A percentile compares a stretch with the other conserved stretches of the same genome.
Conservation (phyloP, 2,329 filamentous ascomycete species). For the Pseudocercospora eumusae region DNA sequence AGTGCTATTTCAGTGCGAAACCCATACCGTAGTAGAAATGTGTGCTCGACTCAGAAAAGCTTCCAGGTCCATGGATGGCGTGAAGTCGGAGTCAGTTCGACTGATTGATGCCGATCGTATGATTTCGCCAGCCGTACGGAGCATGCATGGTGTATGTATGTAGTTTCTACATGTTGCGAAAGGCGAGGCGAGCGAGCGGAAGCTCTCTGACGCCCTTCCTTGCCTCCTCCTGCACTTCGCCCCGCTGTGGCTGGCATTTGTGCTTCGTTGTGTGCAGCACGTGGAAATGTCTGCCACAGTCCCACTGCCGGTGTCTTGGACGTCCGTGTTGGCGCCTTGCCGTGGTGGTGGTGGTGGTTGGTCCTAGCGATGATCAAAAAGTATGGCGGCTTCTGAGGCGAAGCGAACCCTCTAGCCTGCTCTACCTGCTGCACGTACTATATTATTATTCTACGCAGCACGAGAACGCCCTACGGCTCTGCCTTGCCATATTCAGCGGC, state of each 20-base stretch:
- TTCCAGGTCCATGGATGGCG: constrained; percentile 8
- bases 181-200: constrained; percentile 19
- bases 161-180: not conserved
- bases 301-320: constrained; percentile 20
- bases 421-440: not conserved
- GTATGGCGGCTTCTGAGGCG: not conserved
- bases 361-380: constrained; percentile 22
- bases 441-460: too few species aligned
- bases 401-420: not conserved
- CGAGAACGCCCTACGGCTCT: not conserved
- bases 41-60: not conserved
- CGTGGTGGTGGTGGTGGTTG: not conserved
- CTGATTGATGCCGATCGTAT: constrained; percentile 8
- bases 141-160: too few species aligned
- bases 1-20: not conserved
- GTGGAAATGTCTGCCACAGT: constrained; percentile 12
- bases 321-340: not conserved
- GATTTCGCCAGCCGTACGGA: constrained; percentile 10
- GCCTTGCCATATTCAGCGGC: constrained; percentile 5
- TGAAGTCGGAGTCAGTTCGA: constrained; percentile 15
- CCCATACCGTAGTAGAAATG: not conserved
- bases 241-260: constrained; percentile 12
- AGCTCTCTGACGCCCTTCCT: constrained; percentile 15
- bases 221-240: constrained; percentile 17
- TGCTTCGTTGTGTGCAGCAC: constrained; percentile 10